Evolutionary conservation across 139 green algal species (phyloP), one percentile per base, ranked within the genome.

Genomic region (Haematococcus lacustris): DNA sequence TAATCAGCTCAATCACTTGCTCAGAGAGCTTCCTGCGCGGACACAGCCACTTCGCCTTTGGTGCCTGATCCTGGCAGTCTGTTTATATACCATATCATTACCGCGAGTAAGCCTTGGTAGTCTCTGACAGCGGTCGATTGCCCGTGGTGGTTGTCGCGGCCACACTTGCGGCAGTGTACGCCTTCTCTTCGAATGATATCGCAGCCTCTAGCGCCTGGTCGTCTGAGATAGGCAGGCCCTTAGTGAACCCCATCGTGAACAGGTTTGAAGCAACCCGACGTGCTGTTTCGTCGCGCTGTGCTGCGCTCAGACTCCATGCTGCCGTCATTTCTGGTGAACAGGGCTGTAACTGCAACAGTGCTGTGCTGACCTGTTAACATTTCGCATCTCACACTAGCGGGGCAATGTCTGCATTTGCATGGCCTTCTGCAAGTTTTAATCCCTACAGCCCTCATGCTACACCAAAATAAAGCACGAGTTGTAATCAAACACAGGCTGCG

Each of bases 141-240:
- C 90, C 90, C 23, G 90, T 96, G 2, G 90, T 96, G 7, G 88
- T 94, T 59, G 78, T 79, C 0, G 88, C 83, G 28, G 90, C 85
- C 34, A 96, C 89, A 62, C 86, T 63, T 1, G 91, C 91, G 2
- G 90, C 85, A 2, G 88, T 93, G 82, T 95, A 94, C 0, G 91
- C 89, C 71, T 90, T 94, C 64, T 76, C 85, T 78, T 97, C 91
- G 23, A 92, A 71, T 0, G 68, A 69, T 1, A 73, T 67, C 0
- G 89, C 89, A 1, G 78, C 80, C 23, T 69, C 7, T 13, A 62
- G 68, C 0, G 83, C 85, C 1, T 74, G 74, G 51, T 88, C 83
- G n/a, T 83, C 79, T 35, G 53, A 64, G 17, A 92, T 68, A 13
- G 76, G 66, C 9, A 75, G 17, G 9, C 75, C 79, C 1, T 75